These are phyloP conservation scores for Silene conica DNA, from an alignment of 148 eudicot species.

Conservation along the genomic window DNA sequence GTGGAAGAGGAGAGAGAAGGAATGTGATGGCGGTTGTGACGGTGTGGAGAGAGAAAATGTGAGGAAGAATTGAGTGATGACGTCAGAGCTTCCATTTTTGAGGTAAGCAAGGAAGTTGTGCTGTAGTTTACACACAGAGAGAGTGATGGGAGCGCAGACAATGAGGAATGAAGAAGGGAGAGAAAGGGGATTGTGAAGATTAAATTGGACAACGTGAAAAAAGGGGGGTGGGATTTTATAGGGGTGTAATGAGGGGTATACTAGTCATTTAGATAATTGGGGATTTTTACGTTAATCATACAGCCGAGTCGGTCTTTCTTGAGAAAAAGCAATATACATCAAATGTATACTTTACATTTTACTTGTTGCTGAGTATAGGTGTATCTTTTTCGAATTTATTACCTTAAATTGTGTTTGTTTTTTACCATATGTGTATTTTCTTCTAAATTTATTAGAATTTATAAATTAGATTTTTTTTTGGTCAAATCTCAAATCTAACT, in stretches of 20 bases:
- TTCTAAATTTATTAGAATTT: no score
- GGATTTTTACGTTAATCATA: no score
- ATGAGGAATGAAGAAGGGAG: neutral
- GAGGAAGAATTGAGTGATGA: constrained; percentile 13
- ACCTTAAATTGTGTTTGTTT: no score
- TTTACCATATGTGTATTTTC: no score
- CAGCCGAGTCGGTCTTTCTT: no score
- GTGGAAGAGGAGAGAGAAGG: constrained; percentile 18
- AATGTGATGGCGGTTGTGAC: constrained; percentile 23
- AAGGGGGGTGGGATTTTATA: neutral
- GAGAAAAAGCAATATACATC: no score
- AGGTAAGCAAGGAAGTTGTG: neutral
- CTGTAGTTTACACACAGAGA: neutral
- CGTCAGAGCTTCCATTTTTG: constrained; percentile 25
- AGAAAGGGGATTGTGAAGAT: neutral
- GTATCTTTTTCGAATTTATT: no score
- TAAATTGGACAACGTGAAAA: constrained; percentile 4
- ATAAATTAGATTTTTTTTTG: no score
- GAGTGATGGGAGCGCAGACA: neutral
- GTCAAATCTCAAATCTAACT: no score
- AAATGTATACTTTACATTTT: no score
- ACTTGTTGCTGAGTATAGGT: no score
- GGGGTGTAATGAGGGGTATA: neutral
- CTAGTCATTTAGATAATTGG: no score
- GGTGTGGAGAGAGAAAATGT: constrained; percentile 18